Base-by-base conservation (phyloP, 345 rosid genomes). In the Eucalyptus camaldulensis region DNA sequence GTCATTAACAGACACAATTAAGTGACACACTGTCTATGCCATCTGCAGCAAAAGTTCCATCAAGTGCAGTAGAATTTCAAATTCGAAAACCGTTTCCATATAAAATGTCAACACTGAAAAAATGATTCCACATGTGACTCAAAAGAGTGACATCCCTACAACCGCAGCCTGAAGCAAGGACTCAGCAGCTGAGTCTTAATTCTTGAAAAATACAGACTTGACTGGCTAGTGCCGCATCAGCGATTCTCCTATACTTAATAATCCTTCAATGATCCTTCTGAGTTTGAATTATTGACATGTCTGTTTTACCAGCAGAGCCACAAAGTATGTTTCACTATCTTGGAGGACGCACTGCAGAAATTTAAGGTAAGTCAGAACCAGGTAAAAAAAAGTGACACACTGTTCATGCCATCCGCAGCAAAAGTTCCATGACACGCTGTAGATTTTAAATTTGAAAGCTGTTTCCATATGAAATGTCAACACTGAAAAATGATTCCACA, bases 111-210 rank as follows among this genome's bases (percentile, higher is more conserved):
- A 56, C 6, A 13, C 94, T 91, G 72, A 90, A 92, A 12, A 92
- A 12, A 90, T 69, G 91, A 88, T 49, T 91, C 81, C 49, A 93
- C 91, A 51, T 90, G 93, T 93, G 94, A 58, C 76, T 89, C 33
- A 91, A 87, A 76, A 37, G 14, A 21, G 83, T 53, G 27, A 10
- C 45, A 21, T 37, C 83, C 12, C 47, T 37, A 43, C 83, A 37
- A 37, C 40, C 83, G 47, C 43, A 76, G 83, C 47, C 83, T 21
- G 27, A 76, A 76, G 83, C 83, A 37, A 37, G 40, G 27, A 10
- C 47, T 76, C 45, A 43, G 27, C 47, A 37, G 83, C 83, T 21
- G 83, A 76, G 15, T 10, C 27, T 76, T 37, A 43, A 76, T 10
- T 10, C 83, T 76, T 6, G 45, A 37, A 76, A 21, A 76, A 37